A percentile compares a stretch with the other conserved stretches of the same genome.
Evolutionary conservation across 2,329 filamentous ascomycete genomes (phyloP).

Genomic region (Aspergillus eucalypticola): DNA sequence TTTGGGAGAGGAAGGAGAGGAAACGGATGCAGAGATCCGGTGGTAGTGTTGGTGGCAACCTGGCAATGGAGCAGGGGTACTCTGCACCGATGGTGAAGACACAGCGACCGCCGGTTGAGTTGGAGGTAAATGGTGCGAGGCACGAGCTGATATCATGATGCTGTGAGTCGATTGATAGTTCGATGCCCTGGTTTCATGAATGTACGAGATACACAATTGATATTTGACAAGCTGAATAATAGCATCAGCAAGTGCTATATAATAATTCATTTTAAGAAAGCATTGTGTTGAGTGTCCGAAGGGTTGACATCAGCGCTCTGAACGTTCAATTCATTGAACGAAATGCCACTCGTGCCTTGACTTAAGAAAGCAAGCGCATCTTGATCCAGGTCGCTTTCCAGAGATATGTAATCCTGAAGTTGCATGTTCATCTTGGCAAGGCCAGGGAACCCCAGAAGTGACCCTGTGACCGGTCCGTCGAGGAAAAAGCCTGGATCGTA

Average conservation of each 20-base stretch:
- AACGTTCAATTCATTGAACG: background rate
- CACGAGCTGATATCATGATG: background rate
- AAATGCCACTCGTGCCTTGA: background rate
- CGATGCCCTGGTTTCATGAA: background rate
- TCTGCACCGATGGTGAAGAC: background rate
- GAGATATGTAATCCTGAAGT: background rate
- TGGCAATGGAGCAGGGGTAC: background rate
- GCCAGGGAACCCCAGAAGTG: background rate
- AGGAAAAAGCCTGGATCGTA: background rate
- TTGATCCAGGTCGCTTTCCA: background rate
- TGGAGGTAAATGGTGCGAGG: background rate
- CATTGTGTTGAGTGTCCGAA: background rate
- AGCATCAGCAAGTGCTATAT: background rate
- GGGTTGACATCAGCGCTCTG: too few species aligned
- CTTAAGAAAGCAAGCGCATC: background rate
- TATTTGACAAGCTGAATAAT: too few species aligned
- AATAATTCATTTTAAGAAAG: background rate
- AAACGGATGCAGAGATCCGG: background rate
- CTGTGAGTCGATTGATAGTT: background rate
- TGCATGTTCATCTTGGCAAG: background rate
- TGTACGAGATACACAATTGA: background rate
- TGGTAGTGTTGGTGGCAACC: background rate
- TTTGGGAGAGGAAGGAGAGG: constrained; percentile 23
- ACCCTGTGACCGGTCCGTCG: background rate
- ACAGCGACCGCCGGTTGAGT: background rate